Evolutionary conservation across 768 basidiomycete species (phyloP).

Genomic region (Astraeus odoratus): DNA sequence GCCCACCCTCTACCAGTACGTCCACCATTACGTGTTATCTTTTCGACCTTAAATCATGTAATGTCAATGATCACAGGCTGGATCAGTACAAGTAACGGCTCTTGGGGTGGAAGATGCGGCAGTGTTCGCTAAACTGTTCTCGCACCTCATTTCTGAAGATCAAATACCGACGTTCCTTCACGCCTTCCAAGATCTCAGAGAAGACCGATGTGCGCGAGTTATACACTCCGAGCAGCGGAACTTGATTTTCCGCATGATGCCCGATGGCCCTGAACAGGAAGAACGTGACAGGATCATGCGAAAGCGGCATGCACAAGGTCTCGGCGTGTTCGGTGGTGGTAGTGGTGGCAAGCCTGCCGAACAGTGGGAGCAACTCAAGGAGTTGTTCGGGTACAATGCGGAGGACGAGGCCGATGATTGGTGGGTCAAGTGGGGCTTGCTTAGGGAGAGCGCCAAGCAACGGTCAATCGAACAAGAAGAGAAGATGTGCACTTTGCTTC

Average conservation of each 20-base stretch:
- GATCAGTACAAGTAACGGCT: slow-evolving; percentile 43
- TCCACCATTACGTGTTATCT: slow-evolving; percentile 4
- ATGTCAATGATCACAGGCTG: slow-evolving; percentile 35
- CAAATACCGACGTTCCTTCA: slow-evolving; percentile 46
- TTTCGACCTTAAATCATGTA: not conserved
- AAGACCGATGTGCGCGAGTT: slow-evolving; percentile 42
- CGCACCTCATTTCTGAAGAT: slow-evolving; percentile 37
- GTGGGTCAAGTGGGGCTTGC: slow-evolving; percentile 54
- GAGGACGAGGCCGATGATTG: slow-evolving; percentile 55
- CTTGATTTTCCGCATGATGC: slow-evolving; percentile 38
- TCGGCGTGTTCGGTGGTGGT: slow-evolving; percentile 31
- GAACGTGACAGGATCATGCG: slow-evolving; percentile 38
- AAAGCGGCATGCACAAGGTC: slow-evolving; percentile 38
- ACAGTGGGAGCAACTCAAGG: slow-evolving; percentile 49
- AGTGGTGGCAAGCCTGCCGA: not conserved
- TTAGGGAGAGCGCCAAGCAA: slow-evolving; percentile 32
- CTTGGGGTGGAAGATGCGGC: slow-evolving; percentile 59
- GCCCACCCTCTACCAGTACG: slow-evolving; percentile 51
- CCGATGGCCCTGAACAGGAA: slow-evolving; percentile 37
- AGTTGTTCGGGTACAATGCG: slow-evolving; percentile 45
- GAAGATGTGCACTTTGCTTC: slow-evolving; percentile 8
- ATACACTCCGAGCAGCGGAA: slow-evolving; percentile 40
- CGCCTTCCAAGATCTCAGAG: slow-evolving; percentile 54
- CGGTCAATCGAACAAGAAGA: slow-evolving; percentile 15
- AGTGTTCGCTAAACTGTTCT: slow-evolving; percentile 52